A percentile compares a stretch with the other conserved stretches of the same genome.
Evolutionary conservation across 495 filamentous ascomycete species (phyloP).

Genomic region (Astrothelium macrocarpum): DNA sequence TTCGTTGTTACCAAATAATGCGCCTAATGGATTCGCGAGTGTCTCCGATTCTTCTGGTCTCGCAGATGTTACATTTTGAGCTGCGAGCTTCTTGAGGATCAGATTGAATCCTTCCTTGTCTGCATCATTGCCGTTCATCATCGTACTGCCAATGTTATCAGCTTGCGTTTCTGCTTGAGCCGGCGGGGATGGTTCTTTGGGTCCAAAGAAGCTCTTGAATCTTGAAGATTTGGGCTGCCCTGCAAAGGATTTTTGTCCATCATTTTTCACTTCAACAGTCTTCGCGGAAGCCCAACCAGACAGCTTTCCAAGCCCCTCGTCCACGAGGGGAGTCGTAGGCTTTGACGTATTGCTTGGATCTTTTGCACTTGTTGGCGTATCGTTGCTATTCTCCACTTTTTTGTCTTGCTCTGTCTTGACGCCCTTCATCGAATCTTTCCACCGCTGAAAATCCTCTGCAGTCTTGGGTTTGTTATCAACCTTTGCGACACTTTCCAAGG

Average conservation of each 20-base stretch:
- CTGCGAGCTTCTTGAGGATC: not conserved
- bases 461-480: not conserved
- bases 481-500: not conserved
- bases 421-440: conserved; percentile 88
- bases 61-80: not conserved
- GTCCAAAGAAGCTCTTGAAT: conserved; percentile 4
- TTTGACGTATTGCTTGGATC: not conserved
- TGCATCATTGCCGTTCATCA: not conserved
- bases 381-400: conserved; percentile 10
- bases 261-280: not conserved
- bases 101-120: conserved; percentile 2
- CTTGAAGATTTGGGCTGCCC: not conserved
- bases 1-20: not conserved
- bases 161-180: not conserved
- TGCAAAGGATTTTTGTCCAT: not conserved
- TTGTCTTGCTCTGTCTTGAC: conserved; percentile 38
- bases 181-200: not conserved
- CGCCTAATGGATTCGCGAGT: not conserved
- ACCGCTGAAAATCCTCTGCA: conserved; percentile 80
- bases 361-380: not conserved
- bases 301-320: conserved; percentile 1
- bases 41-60: not conserved
- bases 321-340: not conserved
- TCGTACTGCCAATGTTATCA: not conserved
- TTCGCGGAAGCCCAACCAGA: not conserved